Conservation (phyloP, 1,284 basidiomycete genomes). For the Ustilago trichophora region DNA sequence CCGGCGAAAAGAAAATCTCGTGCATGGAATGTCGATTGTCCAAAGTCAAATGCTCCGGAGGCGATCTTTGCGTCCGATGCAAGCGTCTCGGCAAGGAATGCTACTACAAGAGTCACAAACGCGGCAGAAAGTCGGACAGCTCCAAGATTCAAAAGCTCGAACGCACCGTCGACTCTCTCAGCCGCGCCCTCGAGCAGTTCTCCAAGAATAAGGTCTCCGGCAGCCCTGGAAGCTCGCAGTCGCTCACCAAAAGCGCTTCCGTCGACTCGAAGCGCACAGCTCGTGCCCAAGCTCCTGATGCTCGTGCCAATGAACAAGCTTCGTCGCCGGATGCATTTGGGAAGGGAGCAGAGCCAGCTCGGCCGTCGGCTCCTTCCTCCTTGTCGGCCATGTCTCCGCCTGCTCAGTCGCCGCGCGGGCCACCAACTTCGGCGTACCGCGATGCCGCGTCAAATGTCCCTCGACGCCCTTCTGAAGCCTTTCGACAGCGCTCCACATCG, state of each 20-base stretch:
- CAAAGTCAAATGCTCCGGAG: slow-evolving; percentile 50
- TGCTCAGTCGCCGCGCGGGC: slow-evolving; percentile 16
- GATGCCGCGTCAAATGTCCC: not conserved
- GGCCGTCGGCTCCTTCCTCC: slow-evolving; percentile 4
- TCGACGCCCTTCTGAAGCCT: slow-evolving; percentile 12
- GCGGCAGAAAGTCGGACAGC: slow-evolving; percentile 50
- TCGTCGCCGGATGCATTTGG: slow-evolving; percentile 17
- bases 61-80: slow-evolving; percentile 40
- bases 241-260: not conserved
- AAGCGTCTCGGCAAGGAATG: slow-evolving; percentile 40
- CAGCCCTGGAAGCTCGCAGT: slow-evolving; percentile 7
- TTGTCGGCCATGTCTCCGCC: slow-evolving; percentile 36
- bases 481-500: slow-evolving; percentile 23
- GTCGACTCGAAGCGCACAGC: slow-evolving; percentile 6
- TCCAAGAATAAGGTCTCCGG: slow-evolving; percentile 20
- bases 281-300: not conserved
- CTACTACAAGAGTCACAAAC: slow-evolving; percentile 48
- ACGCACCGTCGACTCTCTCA: slow-evolving; percentile 45
- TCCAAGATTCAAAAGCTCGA: slow-evolving; percentile 51
- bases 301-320: not conserved
- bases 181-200: slow-evolving; percentile 40
- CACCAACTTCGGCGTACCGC: not conserved
- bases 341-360: slow-evolving; percentile 4
- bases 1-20: slow-evolving; percentile 45
- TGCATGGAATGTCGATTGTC: slow-evolving; percentile 49